These are phyloP conservation scores for Botrytis byssoidea DNA, from an alignment of 2,329 filamentous ascomycete genomes.

Conservation along the genomic window DNA sequence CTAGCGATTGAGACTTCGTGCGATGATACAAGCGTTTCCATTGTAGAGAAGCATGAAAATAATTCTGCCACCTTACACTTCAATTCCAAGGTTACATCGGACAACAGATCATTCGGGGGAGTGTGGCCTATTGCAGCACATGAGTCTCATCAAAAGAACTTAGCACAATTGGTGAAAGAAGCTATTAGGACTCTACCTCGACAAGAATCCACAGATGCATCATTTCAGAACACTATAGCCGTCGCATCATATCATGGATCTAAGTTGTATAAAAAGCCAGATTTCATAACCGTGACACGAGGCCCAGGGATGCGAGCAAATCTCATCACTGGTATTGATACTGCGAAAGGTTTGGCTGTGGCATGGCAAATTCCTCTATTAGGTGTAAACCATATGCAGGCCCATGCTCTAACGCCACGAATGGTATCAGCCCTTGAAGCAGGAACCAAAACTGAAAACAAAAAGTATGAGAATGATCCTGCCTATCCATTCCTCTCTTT, in stretches of 20 bases:
- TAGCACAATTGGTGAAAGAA: conserved; percentile 66
- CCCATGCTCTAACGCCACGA: conserved; percentile 84
- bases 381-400: conserved; percentile 96
- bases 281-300: conserved; percentile 85
- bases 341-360: conserved; percentile 81
- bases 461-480: conserved; percentile 41
- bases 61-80: conserved; percentile 63
- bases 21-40: conserved; percentile 88
- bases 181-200: conserved; percentile 56
- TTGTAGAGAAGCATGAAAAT: conserved; percentile 59
- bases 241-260: conserved; percentile 28
- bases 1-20: conserved; percentile 83
- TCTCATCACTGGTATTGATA: conserved; percentile 73
- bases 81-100: conserved; percentile 77
- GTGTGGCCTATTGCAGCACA: conserved; percentile 78
- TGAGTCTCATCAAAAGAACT: conserved; percentile 68
- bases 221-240: conserved; percentile 22
- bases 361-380: conserved; percentile 82
- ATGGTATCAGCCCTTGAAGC: conserved; percentile 62
- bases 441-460: neutral
- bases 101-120: conserved; percentile 71
- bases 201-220: conserved; percentile 25
- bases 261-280: conserved; percentile 53
- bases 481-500: conserved; percentile 83
- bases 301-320: conserved; percentile 86